Percentiles rank a stretch among this genome's conserved stretches.
These are phyloP conservation scores for Echeveria elegans DNA, from an alignment of 164 flowering plant species.

Conservation along the genomic window DNA sequence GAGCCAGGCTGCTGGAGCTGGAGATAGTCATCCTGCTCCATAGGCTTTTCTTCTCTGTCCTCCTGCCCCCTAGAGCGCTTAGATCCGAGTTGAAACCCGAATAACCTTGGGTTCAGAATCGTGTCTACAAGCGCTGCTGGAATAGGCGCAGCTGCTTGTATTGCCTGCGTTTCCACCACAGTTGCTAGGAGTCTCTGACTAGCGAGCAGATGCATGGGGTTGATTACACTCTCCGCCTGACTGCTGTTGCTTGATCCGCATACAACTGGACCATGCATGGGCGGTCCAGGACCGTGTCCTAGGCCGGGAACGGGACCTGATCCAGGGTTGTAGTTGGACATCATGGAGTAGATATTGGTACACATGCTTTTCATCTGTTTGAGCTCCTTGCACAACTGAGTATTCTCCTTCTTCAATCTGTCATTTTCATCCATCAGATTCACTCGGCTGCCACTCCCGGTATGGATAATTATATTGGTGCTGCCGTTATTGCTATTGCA, in stretches of 20 bases:
- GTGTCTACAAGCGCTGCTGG: constrained; percentile 12
- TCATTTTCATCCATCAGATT: constrained; percentile 79
- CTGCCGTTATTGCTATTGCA: constrained; percentile 44
- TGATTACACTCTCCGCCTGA: constrained; percentile 17
- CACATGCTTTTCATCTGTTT: constrained; percentile 59
- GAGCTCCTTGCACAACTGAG: constrained; percentile 44
- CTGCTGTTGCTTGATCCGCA: constrained; percentile 15
- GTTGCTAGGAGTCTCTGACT: constrained; percentile 19
- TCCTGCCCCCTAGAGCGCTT: constrained; percentile 39
- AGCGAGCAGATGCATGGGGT: constrained; percentile 40
- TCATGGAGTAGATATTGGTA: constrained; percentile 48
- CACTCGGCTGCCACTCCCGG: constrained; percentile 6
- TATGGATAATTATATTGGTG: constrained; percentile 25
- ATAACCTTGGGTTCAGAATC: constrained; percentile 31
- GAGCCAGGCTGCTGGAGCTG: constrained; percentile 16
- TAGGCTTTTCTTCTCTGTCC: constrained; percentile 12
- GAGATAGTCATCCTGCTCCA: constrained; percentile 20
- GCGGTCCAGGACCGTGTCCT: neutral
- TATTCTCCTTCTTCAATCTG: constrained; percentile 56
- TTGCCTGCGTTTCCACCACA: neutral
- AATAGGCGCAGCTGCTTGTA: neutral
- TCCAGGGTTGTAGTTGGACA: constrained; percentile 37
- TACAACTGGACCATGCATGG: neutral
- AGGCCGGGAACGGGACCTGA: neutral
- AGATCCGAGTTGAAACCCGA: constrained; percentile 52